Conservation (phyloP, 768 basidiomycete species). For the Amanita thiersii region DNA sequence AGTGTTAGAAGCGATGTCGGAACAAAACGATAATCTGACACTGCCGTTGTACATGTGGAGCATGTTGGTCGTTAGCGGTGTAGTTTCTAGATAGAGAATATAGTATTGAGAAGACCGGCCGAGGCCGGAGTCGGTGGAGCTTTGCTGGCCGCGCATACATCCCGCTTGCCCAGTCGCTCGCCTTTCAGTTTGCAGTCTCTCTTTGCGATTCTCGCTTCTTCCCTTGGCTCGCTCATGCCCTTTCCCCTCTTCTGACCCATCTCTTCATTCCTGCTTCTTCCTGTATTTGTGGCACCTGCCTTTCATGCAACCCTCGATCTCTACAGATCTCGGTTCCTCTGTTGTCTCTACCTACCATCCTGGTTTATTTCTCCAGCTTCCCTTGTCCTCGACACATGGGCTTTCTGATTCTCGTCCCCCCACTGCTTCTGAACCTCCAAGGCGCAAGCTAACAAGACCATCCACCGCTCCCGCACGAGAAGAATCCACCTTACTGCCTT, state of each 20-base stretch:
- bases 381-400: neutral
- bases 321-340: neutral
- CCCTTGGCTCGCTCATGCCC: neutral
- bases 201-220: too few relatives aligned
- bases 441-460: conserved; percentile 22
- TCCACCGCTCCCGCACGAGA: conserved; percentile 36
- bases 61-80: conserved; percentile 54
- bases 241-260: neutral
- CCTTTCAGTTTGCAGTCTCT: neutral
- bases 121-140: conserved; percentile 2
- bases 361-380: conserved; percentile 1
- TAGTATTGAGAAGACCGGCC: neutral
- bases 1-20: conserved; percentile 82
- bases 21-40: conserved; percentile 96
- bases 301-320: neutral
- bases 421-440: conserved; percentile 9
- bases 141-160: neutral
- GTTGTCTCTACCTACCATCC: conserved; percentile 2
- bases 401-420: conserved; percentile 3
- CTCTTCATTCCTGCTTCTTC: neutral
- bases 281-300: neutral
- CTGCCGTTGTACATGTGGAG: conserved; percentile 97
- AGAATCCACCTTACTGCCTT: conserved; percentile 32
- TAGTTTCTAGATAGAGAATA: conserved; percentile 15
- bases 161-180: too few relatives aligned